A percentile compares a stretch with the other conserved stretches of the same genome.
Evolutionary conservation across 345 rosid genomes (phyloP).

Genomic region (Syzygium grande): DNA sequence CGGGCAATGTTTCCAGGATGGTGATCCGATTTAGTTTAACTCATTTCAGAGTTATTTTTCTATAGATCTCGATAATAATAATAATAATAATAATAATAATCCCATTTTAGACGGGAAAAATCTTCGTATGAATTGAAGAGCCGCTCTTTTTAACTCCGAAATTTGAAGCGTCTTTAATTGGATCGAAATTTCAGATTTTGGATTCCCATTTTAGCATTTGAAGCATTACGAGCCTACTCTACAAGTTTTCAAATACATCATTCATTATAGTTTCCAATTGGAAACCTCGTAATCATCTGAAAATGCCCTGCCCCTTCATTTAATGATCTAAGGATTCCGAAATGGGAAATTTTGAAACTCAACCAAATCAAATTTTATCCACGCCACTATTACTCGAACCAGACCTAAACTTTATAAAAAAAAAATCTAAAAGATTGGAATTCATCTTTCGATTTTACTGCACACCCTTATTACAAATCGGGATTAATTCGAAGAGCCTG

Average conservation of each 20-base stretch:
- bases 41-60: neutral
- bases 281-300: neutral
- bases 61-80: no score
- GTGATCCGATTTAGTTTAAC: neutral
- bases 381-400: neutral
- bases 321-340: neutral
- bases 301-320: neutral
- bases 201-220: neutral
- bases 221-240: neutral
- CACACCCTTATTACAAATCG: neutral
- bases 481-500: neutral
- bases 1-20: neutral
- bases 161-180: neutral
- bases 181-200: neutral
- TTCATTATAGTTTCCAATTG: neutral
- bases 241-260: neutral
- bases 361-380: neutral
- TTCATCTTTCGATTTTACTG: neutral
- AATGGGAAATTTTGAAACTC: neutral
- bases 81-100: no score
- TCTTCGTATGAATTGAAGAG: neutral
- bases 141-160: neutral
- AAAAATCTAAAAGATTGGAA: no score
- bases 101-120: rapidly evolving
- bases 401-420: neutral